Conservation (phyloP, 768 basidiomycete species). For the Russula foetens region DNA sequence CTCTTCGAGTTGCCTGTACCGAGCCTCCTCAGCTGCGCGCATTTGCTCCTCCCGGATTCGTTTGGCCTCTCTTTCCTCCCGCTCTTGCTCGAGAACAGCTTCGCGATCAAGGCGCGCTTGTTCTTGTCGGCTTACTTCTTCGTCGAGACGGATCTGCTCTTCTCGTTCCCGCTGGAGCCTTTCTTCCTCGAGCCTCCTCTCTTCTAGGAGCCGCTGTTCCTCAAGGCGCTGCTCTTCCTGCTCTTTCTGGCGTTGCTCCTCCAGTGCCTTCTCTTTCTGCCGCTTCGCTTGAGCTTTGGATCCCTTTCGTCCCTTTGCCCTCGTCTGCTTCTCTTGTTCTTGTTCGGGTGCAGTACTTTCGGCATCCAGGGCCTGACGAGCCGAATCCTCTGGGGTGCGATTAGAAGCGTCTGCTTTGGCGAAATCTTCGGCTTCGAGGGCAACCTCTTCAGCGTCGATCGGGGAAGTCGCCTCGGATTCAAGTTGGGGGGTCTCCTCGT, state of each 20-base stretch:
- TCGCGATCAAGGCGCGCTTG: conserved; percentile 9
- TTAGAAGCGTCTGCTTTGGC: background rate
- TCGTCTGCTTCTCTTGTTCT: conserved; percentile 7
- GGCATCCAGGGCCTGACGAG: background rate
- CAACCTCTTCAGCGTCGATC: background rate
- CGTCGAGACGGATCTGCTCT: conserved; percentile 15
- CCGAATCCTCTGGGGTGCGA: background rate
- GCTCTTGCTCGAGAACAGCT: conserved; percentile 8
- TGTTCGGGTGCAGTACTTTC: conserved; percentile 1
- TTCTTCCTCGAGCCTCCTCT: conserved; percentile 17
- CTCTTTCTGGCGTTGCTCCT: conserved; percentile 13
- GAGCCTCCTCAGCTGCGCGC: conserved; percentile 11
- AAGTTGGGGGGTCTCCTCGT: background rate
- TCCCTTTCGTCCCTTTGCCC: conserved; percentile 2
- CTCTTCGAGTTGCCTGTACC: conserved; percentile 30
- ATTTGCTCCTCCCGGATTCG: conserved; percentile 10
- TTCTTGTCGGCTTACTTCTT: conserved; percentile 14
- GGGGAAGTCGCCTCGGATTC: background rate
- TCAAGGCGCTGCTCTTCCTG: background rate
- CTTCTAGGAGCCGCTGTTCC: conserved; percentile 12
- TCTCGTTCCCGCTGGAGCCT: conserved; percentile 8
- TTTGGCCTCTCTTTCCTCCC: conserved; percentile 7
- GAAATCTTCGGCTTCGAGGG: conserved; percentile 4
- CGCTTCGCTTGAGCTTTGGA: conserved; percentile 13
- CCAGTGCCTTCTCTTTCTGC: conserved; percentile 20